Evolutionary conservation across 73 alveolate genomes (phyloP).

Genomic region (Effrenium voratum): DNA sequence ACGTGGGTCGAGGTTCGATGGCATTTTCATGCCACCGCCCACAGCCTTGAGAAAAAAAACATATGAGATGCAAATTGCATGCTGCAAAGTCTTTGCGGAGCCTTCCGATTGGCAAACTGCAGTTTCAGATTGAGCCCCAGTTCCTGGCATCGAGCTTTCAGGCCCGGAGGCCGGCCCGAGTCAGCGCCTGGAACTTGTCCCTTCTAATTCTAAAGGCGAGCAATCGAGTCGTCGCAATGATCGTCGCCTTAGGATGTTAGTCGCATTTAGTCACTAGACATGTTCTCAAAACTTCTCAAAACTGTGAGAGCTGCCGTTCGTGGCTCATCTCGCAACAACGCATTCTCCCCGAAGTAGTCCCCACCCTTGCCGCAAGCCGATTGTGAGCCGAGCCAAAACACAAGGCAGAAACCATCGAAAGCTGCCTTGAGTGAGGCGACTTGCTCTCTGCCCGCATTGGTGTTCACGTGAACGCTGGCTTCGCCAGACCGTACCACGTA

Average conservation of each 20-base stretch:
- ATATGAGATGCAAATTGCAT: too few species aligned
- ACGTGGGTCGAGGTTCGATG: not conserved
- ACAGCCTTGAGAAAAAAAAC: too few species aligned
- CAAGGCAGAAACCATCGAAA: not conserved
- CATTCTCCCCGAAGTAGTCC: slow-evolving; percentile 96
- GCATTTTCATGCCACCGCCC: slow-evolving; percentile 39
- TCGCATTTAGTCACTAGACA: too few species aligned
- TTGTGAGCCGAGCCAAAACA: not conserved
- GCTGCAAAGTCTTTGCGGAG: too few species aligned
- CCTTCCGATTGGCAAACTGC: slow-evolving; percentile 84
- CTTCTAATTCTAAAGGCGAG: slow-evolving; percentile 53
- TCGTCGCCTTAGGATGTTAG: too few species aligned
- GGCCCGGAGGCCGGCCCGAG: too few species aligned
- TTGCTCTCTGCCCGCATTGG: slow-evolving; percentile 44
- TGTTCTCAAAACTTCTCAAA: too few species aligned
- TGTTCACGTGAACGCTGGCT: slow-evolving; percentile 50
- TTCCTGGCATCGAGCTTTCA: too few species aligned
- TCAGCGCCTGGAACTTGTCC: slow-evolving; percentile 48
- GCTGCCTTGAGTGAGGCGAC: not conserved
- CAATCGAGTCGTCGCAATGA: slow-evolving; percentile 94
- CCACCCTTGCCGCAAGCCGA: slow-evolving; percentile 94
- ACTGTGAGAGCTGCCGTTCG: slow-evolving; percentile 92
- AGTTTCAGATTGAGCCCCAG: slow-evolving; percentile 78
- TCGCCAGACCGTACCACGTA: slow-evolving; percentile 78
- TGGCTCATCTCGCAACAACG: slow-evolving; percentile 95